Evolutionary conservation across 345 rosid species (phyloP).

Genomic region (Combretum micranthum): DNA sequence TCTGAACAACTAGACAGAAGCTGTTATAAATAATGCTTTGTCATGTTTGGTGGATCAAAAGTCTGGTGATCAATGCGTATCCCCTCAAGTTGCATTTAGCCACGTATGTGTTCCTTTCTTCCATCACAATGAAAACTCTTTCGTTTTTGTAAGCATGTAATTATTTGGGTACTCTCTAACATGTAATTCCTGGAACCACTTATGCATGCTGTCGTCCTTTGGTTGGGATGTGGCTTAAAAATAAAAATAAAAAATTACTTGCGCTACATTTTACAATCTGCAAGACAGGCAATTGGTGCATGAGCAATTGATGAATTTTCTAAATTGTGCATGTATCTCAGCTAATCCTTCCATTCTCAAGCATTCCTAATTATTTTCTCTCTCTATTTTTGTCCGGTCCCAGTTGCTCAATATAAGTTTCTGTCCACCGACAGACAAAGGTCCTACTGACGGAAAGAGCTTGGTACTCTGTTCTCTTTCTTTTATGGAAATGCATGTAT

Average conservation of each 20-base stretch:
- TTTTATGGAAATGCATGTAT: not conserved
- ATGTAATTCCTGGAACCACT: not conserved
- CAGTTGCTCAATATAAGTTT: conserved; percentile 75
- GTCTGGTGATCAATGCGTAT: conserved; percentile 34
- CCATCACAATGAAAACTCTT: not conserved
- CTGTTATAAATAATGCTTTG: conserved; percentile 46
- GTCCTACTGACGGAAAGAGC: conserved; percentile 37
- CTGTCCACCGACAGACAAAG: conserved; percentile 68
- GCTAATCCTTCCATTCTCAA: not conserved
- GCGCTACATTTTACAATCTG: too few relatives aligned
- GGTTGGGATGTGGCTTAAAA: too few relatives aligned
- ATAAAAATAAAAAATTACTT: too few relatives aligned
- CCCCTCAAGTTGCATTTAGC: conserved; percentile 27
- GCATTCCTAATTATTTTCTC: not conserved
- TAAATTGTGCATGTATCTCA: not conserved
- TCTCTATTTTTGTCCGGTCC: conserved; percentile 41
- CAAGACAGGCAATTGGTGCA: not conserved
- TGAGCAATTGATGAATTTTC: not conserved
- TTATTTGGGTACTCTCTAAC: too few relatives aligned
- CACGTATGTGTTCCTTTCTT: conserved; percentile 34
- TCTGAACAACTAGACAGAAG: conserved; percentile 42
- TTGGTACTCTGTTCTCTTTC: conserved; percentile 45
- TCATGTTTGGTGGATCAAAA: conserved; percentile 43
- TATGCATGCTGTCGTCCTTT: not conserved
- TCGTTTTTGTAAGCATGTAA: too few relatives aligned